Base-by-base conservation (phyloP, 23 red algal species). In the Gracilaria vermiculophylla region DNA sequence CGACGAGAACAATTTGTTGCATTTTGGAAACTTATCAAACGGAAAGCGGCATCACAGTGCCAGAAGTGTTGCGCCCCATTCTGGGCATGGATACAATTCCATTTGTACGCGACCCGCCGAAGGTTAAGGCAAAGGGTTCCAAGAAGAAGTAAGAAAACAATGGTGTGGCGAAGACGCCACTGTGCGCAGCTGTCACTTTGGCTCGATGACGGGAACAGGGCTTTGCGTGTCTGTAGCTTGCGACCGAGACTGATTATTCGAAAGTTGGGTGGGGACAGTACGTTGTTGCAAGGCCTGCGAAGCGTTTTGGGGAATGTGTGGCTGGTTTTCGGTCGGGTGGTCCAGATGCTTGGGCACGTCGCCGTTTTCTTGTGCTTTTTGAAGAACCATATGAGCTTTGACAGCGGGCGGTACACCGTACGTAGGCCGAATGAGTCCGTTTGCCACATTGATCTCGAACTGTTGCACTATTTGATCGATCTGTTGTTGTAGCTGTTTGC, bases 11-110 rank as follows among this genome's bases (percentile, higher is more conserved):
- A 12, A 95, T 99, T 52, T 99, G 97, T 77, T 94, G 91, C 65
- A 92, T 99, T 61, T 44, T 99, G 37, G 97, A 99, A 88, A 99
- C 87, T 77, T 96, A 90, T 62, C 97, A 99, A 85, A 87, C 78
- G 21, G 89, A 91, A 13, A 77, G 37, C 19, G 97, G 97, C 8
- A 87, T 99, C 25, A 82, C 53, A 27, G 86, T 99, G 21, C 97
- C 97, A 19, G 97, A 94, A 62, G 90, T 90, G 27, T 78, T 99
- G 52, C 92, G 77, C 44, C 76, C 97, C 29, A 91, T 77, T 17
- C 40, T 93, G 42, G 90, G 90, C 17, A 78, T 53, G 67, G 90
- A 85, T 40, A 76, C 57, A 29, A 62, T 93, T 29, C 77, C 77
- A 39, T 93, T 93, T 93, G 80, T 85, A 15, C 67, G 90, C 1